A percentile compares a stretch with the other conserved stretches of the same genome.
Evolutionary conservation across 345 rosid species (phyloP).

Genomic region (Dipteronia sinensis): DNA sequence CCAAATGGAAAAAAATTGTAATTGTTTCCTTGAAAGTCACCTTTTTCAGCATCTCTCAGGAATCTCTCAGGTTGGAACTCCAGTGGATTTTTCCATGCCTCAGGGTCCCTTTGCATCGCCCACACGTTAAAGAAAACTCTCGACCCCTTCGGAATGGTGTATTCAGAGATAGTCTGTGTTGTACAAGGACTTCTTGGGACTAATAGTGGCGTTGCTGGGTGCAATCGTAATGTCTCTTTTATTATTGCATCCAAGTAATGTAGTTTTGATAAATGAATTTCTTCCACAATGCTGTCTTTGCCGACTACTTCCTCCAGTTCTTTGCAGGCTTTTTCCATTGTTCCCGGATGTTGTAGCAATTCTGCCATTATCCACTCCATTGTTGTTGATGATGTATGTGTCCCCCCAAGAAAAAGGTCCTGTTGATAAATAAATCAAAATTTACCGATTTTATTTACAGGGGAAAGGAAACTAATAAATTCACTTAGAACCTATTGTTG

Average conservation of each 20-base stretch:
- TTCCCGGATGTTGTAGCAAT: slow-evolving; percentile 11
- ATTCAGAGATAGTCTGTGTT: neutral
- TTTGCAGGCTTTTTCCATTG: slow-evolving; percentile 1
- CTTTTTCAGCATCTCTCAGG: no score
- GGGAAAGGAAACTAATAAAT: no score
- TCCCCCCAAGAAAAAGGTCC: slow-evolving; percentile 15
- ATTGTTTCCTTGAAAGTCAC: no score
- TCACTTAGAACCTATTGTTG: no score
- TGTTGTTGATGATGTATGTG: slow-evolving; percentile 14
- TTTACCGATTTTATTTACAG: no score
- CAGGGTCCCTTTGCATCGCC: slow-evolving; percentile 18
- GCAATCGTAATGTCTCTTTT: slow-evolving; percentile 18
- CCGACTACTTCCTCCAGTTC: slow-evolving; percentile 24
- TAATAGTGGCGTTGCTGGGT: slow-evolving; percentile 18
- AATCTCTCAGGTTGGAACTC: slow-evolving; percentile 18
- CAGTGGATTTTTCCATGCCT: slow-evolving; percentile 12
- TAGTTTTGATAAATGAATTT: slow-evolving; percentile 9
- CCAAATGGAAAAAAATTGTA: no score
- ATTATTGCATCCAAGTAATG: slow-evolving; percentile 10
- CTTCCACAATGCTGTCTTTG: slow-evolving; percentile 20
- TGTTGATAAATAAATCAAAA: neutral
- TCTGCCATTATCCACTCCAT: slow-evolving; percentile 31
- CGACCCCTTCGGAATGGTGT: neutral
- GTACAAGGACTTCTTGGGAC: neutral
- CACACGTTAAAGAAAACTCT: slow-evolving; percentile 9